Base-by-base conservation (phyloP, 768 basidiomycete species). In the Boletus sp. region DNA sequence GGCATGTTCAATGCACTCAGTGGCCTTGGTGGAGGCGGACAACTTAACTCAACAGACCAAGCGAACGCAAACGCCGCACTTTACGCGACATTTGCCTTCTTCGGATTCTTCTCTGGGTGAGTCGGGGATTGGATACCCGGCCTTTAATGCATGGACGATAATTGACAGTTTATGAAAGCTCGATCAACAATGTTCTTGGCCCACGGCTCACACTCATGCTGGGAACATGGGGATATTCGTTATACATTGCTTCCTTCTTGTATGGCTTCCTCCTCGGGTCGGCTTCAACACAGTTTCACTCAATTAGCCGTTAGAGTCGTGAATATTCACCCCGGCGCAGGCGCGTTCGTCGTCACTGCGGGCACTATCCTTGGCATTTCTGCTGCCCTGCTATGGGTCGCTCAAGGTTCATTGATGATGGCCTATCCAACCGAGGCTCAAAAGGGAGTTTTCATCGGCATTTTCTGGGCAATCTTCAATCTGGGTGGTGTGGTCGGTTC, bases 391-490 rank as follows among this genome's bases (percentile, higher is more conserved):
- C 67, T 83, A 23, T 83, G 82, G 82, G 74, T 78, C 10, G 78
- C 77, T 1, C 79, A 79, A 58, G 81, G 81, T 11, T 52, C 71
- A 2, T 69, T 83, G 57, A 82, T 83, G 81, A 76, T 82, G 79
- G 70, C 75, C 7, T 80, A 82, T 54, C 81, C 82, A 5, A 72
- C 78, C 2, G 82, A 83, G 57, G 78, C 80, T 49, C 77, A 82
- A 61, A 83, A 83, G 60, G 82, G 82, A 14, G 70, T 69, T 55
- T 74, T n/a, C n/a, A n/a, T n/a, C n/a, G n/a, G n/a, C n/a, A n/a
- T n/a, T n/a, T n/a, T n/a, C n/a, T n/a, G n/a, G 82, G 74, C 80
- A 38, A 87, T 92, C 58, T 91, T 93, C 75, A 90, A 90, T 60
- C 55, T 90, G 30, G 89, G 89, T 34, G 84, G 84, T 43, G 87